Base-by-base conservation (phyloP, 2,329 filamentous ascomycete species). In the Aspergillus sp. region DNA sequence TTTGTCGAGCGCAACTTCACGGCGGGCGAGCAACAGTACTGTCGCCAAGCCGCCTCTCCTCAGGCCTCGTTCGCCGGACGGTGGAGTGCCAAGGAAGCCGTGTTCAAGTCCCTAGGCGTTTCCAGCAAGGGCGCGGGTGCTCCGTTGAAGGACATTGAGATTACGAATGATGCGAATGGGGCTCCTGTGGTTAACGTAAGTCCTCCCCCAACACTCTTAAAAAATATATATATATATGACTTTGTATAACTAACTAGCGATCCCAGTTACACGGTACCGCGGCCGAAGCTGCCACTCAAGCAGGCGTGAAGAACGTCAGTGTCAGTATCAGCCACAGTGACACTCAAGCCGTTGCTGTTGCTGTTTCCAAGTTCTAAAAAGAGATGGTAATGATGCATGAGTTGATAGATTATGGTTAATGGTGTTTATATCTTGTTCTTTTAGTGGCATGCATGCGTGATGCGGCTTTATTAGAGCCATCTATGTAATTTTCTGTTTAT, bases 1-100 rank as follows among this genome's bases (percentile, higher is more conserved):
- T 98, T 98, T 63, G 71, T 98, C 40, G 81, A 93, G 71, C 86
- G 93, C 58, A 98, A 98, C 73, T 98, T 98, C 70, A 97, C 93
- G 0, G 69, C 75, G 10, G 73, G 77, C 43, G 93, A 98, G 72
- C 86, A 90, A 58, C 77, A 79, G 29, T 97, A 98, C 74, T 98
- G 94, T 75, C 77, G 78, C 53, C 81, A 84, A 62, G 84, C 88
- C 10, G 73, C 88, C 4, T 84, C 80, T 63, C 86, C 89, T 1
- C 88, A 88, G 64, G 87, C 90, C 55, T 94, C 88, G 44, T 98
- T 96, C 70, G 88, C 91, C 4, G 93, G 93, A 43, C 83, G 89
- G 57, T 98, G 93, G 93, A 91, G 85, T 60, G 93, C 93, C 33
- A 98, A 98, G 75, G 93, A 98, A 46, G 93, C 93, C 29, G 90